Base-by-base conservation (phyloP, 176 grass and related monocot species). In the Alopecurus myosuroides region DNA sequence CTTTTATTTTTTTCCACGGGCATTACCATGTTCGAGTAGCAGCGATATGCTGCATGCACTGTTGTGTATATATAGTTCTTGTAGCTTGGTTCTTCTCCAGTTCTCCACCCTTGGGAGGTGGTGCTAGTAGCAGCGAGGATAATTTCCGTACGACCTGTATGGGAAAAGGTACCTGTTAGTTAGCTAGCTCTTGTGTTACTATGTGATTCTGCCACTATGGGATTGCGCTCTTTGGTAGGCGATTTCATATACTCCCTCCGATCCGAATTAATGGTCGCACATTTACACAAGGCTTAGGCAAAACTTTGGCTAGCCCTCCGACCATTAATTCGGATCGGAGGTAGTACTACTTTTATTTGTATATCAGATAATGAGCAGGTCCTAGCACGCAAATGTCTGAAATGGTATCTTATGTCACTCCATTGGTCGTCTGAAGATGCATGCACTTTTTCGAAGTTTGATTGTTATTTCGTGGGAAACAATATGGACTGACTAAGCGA, bases 31-130 rank as follows among this genome's bases (percentile, higher is more conserved):
- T 23, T 80, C 31, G 79, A 84, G 49, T 84, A 87, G 75, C 66
- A 46, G 71, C 28, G 17, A 17, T 73, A 37, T 26, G 26, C 74
- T 79, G 74, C 44, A 79, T 44, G 18, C 48, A 6, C 39, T 64
- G 61, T 64, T 64, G 61, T 87, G 85, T 87, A 87, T 90, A 76
- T 87, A 84, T 90, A 76, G 76, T 80, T 80, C 34, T 56, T 90
- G 28, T 87, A 84, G 80, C 18, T 76, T 68, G 31, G 74, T 80
- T 80, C 56, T 53, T 80, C 29, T 64, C 44, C 69, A 80, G 45
- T 53, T 80, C 29, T 64, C 44, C 69, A 80, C 57, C 67, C 40
- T 87, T 68, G 19, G 85, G 41, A 62, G 76, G 69, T 84, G 39
- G 30, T 74, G 41, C 70, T 84, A 76, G 46, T 84, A 76, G 76